Evolutionary conservation across 108 stramenopile species (phyloP).

Genomic region (Skeletonema costatum): DNA sequence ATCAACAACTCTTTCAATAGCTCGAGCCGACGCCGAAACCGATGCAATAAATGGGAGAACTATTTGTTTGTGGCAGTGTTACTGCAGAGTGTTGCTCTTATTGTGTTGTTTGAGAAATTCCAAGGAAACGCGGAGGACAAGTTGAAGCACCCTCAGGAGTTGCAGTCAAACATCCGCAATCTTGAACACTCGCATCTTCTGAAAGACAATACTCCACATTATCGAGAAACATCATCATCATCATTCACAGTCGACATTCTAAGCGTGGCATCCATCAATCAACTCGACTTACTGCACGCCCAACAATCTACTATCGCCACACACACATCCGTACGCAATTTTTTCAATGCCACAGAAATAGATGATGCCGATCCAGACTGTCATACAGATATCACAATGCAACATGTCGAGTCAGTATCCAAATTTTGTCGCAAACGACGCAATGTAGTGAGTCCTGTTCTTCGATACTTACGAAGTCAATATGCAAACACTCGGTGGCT

Average conservation of each 20-base stretch:
- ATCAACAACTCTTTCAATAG: too few species aligned
- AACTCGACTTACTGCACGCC: conserved; percentile 14
- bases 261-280: conserved; percentile 33
- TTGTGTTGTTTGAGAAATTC: too few species aligned
- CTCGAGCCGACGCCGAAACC: too few species aligned
- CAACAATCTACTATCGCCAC: conserved; percentile 43
- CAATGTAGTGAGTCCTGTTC: not conserved
- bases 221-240: not conserved
- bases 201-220: too few species aligned
- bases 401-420: conserved; percentile 24
- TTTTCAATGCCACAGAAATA: conserved; percentile 48
- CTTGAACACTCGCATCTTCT: too few species aligned
- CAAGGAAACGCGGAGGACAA: too few species aligned
- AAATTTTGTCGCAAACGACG: conserved; percentile 16
- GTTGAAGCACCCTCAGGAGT: too few species aligned
- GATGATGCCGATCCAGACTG: conserved; percentile 54
- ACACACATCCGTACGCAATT: conserved; percentile 48
- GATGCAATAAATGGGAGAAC: too few species aligned
- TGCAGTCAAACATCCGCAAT: too few species aligned
- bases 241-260: conserved; percentile 50
- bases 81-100: too few species aligned
- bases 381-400: conserved; percentile 17
- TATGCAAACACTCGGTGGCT: conserved; percentile 40
- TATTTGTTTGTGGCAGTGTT: too few species aligned
- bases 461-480: conserved; percentile 4